Conservation (phyloP, 768 basidiomycete species). For the Cyclocybe aegerita region DNA sequence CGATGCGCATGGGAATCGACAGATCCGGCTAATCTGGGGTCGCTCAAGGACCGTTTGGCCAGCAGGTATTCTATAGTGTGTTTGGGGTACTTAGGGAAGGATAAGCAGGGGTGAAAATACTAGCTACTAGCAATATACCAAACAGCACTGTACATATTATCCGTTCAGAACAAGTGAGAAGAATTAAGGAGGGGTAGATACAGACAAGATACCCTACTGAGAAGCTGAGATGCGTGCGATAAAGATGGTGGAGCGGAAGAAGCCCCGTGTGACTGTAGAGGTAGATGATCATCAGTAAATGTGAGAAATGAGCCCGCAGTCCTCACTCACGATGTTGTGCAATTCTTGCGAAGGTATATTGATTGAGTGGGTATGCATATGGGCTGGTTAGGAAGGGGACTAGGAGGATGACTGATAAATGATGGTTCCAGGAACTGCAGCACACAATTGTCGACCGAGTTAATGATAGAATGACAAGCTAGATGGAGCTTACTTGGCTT, state of each 20-base stretch:
- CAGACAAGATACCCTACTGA: constrained; percentile 22
- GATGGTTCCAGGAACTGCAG: constrained; percentile 7
- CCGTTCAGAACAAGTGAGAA: constrained; percentile 29
- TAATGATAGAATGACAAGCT: constrained; percentile 3
- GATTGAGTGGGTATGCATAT: constrained; percentile 18
- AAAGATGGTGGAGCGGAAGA: constrained; percentile 11
- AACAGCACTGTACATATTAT: constrained; percentile 33
- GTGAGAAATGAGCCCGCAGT: background rate
- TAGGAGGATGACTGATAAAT: constrained; percentile 1
- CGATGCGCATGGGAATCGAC: constrained; percentile 21
- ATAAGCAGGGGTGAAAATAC: constrained; percentile 7
- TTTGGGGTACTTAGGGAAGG: constrained; percentile 5
- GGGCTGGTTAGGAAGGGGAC: constrained; percentile 3
- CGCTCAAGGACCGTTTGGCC: constrained; percentile 8
- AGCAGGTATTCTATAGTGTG: constrained; percentile 2
- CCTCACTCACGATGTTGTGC: constrained; percentile 20
- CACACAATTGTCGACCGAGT: constrained; percentile 2
- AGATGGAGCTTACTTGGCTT: constrained; percentile 12
- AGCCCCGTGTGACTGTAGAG: constrained; percentile 14
- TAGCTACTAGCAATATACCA: constrained; percentile 17
- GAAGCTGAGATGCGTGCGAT: constrained; percentile 14
- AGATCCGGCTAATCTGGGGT: constrained; percentile 10
- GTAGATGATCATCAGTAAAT: constrained; percentile 8
- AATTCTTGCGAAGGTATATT: constrained; percentile 20
- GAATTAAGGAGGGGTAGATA: constrained; percentile 21